phyloP scores from a whole-genome alignment of 208 protist species.

The Endotrypanum monterogeii region DNA sequence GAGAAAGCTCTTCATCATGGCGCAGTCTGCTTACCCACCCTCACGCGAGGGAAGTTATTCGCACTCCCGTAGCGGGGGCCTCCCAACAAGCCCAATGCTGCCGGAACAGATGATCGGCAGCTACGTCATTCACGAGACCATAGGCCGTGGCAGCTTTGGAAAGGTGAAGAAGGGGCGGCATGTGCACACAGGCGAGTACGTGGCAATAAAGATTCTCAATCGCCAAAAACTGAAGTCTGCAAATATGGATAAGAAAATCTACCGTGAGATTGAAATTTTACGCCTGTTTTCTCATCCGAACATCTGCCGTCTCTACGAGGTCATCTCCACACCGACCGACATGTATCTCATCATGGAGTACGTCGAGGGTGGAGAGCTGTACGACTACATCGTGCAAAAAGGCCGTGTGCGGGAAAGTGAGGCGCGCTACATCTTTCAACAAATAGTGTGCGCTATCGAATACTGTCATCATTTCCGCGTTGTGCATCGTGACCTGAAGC shows the following conservation, averaged over 20 bases:
- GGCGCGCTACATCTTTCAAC: constrained; percentile 97
- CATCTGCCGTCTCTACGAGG: constrained; percentile 98
- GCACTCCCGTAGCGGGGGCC: constrained; percentile 12
- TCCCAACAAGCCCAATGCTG: constrained; percentile 5
- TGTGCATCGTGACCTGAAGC: constrained; percentile 94
- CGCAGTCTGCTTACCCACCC: constrained; percentile 19
- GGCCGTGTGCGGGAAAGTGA: constrained; percentile 94
- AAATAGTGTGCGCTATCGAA: constrained; percentile 98
- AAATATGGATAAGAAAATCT: constrained; percentile 93
- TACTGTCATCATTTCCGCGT: constrained; percentile 98
- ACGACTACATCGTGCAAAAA: constrained; percentile 99
- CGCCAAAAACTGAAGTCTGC: constrained; percentile 95
- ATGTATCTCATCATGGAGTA: constrained; percentile 99
- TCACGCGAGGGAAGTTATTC: constrained; percentile 20
- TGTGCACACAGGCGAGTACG: constrained; percentile 94
- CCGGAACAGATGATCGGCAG: constrained; percentile 93
- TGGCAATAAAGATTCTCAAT: constrained; percentile 99
- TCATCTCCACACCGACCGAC: constrained; percentile 97
- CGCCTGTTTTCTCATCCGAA: constrained; percentile 98
- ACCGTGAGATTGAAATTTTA: constrained; percentile 98
- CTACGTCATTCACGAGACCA: constrained; percentile 98
- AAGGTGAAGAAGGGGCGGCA: constrained; percentile 99
- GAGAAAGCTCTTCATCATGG: constrained; percentile 11
- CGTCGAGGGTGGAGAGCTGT: constrained; percentile 98
- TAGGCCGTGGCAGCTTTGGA: constrained; percentile 99